phyloP scores from a whole-genome alignment of 225 moss, liverwort and hornwort genomes.

The Climacium dendroides region DNA sequence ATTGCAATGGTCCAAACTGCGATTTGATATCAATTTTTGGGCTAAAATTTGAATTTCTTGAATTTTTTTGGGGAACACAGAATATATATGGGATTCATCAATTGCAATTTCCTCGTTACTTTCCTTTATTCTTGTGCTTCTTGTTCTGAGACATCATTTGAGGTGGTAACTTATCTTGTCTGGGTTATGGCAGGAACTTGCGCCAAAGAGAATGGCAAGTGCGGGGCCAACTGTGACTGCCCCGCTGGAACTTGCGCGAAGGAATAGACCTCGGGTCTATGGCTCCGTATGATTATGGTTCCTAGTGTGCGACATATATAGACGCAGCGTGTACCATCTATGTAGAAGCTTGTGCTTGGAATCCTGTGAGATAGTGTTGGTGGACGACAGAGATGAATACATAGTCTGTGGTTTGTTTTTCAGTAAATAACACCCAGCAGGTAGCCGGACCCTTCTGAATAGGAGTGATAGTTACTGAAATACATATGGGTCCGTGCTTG shows the following conservation, averaged over 20 bases:
- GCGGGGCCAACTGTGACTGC: constrained; percentile 32
- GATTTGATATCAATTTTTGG: neutral
- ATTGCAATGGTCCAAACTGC: neutral
- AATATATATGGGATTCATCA: neutral
- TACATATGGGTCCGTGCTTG: neutral
- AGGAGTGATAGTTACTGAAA: neutral
- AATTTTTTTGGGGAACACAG: neutral
- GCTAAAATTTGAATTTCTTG: neutral
- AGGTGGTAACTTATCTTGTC: neutral
- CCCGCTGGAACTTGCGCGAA: constrained; percentile 16
- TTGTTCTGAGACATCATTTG: neutral
- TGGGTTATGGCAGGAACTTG: constrained; percentile 13
- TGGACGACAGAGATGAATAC: neutral
- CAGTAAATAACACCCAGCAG: neutral
- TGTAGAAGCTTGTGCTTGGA: neutral
- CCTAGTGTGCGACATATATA: neutral
- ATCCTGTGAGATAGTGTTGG: neutral
- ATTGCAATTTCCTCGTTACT: neutral
- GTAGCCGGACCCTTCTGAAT: neutral
- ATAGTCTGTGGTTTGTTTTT: neutral
- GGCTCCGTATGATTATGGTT: neutral
- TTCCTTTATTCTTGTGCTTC: neutral
- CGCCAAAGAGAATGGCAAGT: constrained; percentile 27
- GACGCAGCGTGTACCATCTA: neutral
- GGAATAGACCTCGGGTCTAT: neutral